Conservation (phyloP, 352 stramenopile species). For the Globisporangium sylvaticum region DNA sequence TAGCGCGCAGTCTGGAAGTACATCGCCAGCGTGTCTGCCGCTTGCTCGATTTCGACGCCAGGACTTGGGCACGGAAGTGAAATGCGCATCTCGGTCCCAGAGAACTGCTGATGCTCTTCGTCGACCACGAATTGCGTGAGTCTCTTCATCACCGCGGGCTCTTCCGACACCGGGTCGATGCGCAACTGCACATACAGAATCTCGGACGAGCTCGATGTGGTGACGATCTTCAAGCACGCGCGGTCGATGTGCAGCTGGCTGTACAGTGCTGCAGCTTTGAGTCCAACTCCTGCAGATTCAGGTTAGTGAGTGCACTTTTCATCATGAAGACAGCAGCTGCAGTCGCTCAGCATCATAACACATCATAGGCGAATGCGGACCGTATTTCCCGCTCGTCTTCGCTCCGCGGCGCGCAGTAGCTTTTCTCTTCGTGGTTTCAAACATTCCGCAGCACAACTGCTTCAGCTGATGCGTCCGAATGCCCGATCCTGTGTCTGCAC, state of each 20-base stretch:
- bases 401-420: neutral
- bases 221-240: conserved; percentile 56
- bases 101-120: conserved; percentile 64
- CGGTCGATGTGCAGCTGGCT: conserved; percentile 43
- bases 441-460: conserved; percentile 60
- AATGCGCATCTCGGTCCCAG: conserved; percentile 75
- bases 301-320: conserved; percentile 1
- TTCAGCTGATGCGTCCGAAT: conserved; percentile 63
- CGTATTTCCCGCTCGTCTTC: conserved; percentile 60
- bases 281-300: conserved; percentile 40
- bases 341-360: neutral
- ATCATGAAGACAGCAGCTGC: neutral
- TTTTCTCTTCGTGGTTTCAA: conserved; percentile 67
- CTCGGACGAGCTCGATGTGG: conserved; percentile 50
- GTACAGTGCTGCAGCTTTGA: conserved; percentile 77
- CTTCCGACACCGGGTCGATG: conserved; percentile 59
- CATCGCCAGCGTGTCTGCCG: conserved; percentile 40
- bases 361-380: conserved; percentile 4
- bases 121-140: conserved; percentile 54
- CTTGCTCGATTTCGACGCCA: conserved; percentile 35
- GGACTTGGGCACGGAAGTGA: conserved; percentile 41
- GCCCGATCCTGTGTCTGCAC: conserved; percentile 67
- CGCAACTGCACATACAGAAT: conserved; percentile 67
- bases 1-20: conserved; percentile 78
- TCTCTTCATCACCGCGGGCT: conserved; percentile 56